Evolutionary conservation across 371 early-diverging fungal genomes (phyloP), one percentile per base, ranked within the genome.

Genomic region (Coemansia sp.): DNA sequence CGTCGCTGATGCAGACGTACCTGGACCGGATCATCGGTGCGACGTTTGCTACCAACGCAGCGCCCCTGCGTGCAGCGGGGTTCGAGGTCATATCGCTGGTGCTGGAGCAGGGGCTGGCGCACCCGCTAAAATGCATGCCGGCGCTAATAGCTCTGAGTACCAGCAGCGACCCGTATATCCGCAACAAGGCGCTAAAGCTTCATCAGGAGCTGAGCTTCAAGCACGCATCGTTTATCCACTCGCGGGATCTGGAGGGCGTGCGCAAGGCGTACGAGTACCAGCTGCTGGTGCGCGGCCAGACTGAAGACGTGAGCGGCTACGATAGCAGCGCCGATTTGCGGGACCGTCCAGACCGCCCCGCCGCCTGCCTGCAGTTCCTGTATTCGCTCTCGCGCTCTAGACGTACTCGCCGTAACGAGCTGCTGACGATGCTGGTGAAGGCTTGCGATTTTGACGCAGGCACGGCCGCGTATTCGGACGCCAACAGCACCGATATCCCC

Each of bases 61-160:
- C 63, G 3, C 14, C 59, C 32, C 68, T 75, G 12, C 83, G 87
- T 16, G 75, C 76, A 29, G 77, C 83, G 3, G 89, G 92, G 0
- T 90, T 94, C 64, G 92, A 93, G 54, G 89, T 92, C 0, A 78
- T 95, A 0, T 77, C 83, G 2, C 75, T 88, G 2, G 87, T 93
- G 31, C 69, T 93, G 16, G 86, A 89, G 55, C 94, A 93, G 64
- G 95, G 94, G 0, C 80, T 94, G 11, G 94, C 89, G 3, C 94
- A 94, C 77, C 96, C 97, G 24, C 82, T 91, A 3, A 67, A 88
- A 83, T 90, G 90, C 66, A 88, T 95, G 80, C 91, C 96, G 5
- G 87, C 84, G 5, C 80, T 96, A 32, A 85, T 92, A 11, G 94
- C 95, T 0, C 84, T 97, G 60, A 88, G 91, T 67, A 86, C 94